Evolutionary conservation across 176 grass and related monocot genomes (phyloP).

Genomic region (Echinochloa phyllopogon): DNA sequence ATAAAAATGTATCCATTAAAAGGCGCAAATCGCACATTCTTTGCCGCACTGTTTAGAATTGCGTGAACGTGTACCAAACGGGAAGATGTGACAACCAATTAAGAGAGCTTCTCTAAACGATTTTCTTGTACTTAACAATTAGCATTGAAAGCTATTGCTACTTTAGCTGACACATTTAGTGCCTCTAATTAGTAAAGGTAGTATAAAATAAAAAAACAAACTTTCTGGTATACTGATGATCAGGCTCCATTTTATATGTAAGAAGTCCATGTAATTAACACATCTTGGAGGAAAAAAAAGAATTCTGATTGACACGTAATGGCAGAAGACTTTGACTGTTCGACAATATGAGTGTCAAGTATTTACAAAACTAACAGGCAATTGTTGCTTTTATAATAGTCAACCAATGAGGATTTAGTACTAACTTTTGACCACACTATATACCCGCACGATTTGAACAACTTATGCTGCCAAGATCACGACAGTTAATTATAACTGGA

Average conservation of each 20-base stretch:
- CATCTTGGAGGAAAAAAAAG: neutral
- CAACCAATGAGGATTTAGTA: neutral
- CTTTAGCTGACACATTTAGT: neutral
- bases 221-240: neutral
- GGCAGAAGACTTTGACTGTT: slow-evolving; percentile 3
- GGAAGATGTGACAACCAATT: slow-evolving; percentile 3
- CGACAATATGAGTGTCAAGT: neutral
- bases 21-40: slow-evolving; percentile 2
- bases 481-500: slow-evolving; percentile 3
- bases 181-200: neutral
- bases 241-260: neutral
- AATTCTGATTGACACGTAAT: slow-evolving; percentile 22
- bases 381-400: slow-evolving; percentile 11
- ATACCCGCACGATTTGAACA: slow-evolving; percentile 6
- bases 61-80: neutral
- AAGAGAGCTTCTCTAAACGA: slow-evolving; percentile 5
- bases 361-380: slow-evolving; percentile 15
- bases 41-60: slow-evolving; percentile 14
- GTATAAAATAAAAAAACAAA: slow-evolving; percentile 4
- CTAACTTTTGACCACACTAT: neutral
- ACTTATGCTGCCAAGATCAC: slow-evolving; percentile 23
- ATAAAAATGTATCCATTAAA: neutral
- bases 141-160: slow-evolving; percentile 16
- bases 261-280: neutral
- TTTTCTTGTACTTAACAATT: slow-evolving; percentile 14